Percentiles rank a stretch among this genome's conserved stretches.
Evolutionary conservation across 2,329 filamentous ascomycete species (phyloP).

Genomic region (Teratosphaeria gauchensis): DNA sequence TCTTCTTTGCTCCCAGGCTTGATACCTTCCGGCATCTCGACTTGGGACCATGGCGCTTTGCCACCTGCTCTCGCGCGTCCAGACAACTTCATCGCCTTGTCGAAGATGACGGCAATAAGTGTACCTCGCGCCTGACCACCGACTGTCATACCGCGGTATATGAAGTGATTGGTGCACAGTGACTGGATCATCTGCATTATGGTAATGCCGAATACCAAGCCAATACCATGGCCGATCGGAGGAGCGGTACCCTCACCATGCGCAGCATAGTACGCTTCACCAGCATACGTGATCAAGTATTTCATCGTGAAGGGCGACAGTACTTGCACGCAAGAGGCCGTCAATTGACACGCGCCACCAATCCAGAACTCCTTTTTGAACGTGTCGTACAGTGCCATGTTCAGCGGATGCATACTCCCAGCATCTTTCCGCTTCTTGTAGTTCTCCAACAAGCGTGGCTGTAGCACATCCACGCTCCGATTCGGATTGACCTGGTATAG

Average conservation of each 20-base stretch:
- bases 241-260: constrained; percentile 48
- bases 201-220: constrained; percentile 74
- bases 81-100: constrained; percentile 84
- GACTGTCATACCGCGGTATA: constrained; percentile 85
- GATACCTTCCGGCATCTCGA: constrained; percentile 33
- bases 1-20: constrained; percentile 41
- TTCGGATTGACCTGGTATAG: constrained; percentile 83
- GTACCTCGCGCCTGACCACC: constrained; percentile 75
- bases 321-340: constrained; percentile 62
- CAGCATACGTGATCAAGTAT: constrained; percentile 77
- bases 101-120: constrained; percentile 78
- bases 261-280: constrained; percentile 61
- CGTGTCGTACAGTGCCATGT: constrained; percentile 77
- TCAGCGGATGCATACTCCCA: constrained; percentile 61
- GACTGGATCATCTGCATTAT: constrained; percentile 78
- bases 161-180: constrained; percentile 76
- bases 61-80: constrained; percentile 81
- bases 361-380: constrained; percentile 78
- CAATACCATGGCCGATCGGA: constrained; percentile 64
- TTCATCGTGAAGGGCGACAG: constrained; percentile 76
- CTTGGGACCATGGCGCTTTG: constrained; percentile 30
- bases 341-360: constrained; percentile 67
- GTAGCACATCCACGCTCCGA: constrained; percentile 61
- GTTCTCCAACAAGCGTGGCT: constrained; percentile 53
- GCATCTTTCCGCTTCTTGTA: constrained; percentile 57